Percentiles rank a stretch among this genome's conserved stretches.
Evolutionary conservation across 129 eudicot genomes (phyloP).

Genomic region (Tanacetum coccineum): DNA sequence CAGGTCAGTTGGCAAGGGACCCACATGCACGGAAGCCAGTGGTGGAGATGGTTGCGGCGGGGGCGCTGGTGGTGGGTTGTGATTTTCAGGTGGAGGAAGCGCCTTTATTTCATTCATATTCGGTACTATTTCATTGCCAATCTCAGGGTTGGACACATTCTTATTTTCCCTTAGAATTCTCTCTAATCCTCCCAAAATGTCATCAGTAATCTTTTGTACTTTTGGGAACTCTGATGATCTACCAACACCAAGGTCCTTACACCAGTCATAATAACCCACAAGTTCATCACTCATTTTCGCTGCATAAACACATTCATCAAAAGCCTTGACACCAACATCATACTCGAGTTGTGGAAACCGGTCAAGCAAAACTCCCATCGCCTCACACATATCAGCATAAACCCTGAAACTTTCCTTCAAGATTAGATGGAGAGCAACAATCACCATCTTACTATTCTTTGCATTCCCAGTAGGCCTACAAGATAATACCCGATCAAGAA

Average conservation of each 20-base stretch:
- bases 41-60: conserved; percentile 17
- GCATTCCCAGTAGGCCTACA: conserved; percentile 65
- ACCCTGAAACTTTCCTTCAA: conserved; percentile 66
- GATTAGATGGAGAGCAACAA: conserved; percentile 42
- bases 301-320: conserved; percentile 57
- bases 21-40: conserved; percentile 4
- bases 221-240: conserved; percentile 58
- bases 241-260: conserved; percentile 51
- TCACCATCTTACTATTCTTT: conserved; percentile 49
- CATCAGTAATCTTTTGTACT: conserved; percentile 45
- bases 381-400: conserved; percentile 54
- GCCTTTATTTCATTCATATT: conserved; percentile 52
- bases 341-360: conserved; percentile 51
- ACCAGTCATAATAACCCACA: conserved; percentile 46
- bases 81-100: conserved; percentile 43
- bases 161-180: conserved; percentile 49
- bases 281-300: conserved; percentile 69
- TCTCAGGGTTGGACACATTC: conserved; percentile 38
- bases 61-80: conserved; percentile 27
- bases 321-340: conserved; percentile 51
- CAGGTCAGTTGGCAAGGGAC: conserved; percentile 35
- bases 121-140: conserved; percentile 27
- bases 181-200: conserved; percentile 55
- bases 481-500: conserved; percentile 62
- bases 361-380: conserved; percentile 44